Base-by-base conservation (phyloP, 768 basidiomycete genomes). In the Leccinum incarnatum region DNA sequence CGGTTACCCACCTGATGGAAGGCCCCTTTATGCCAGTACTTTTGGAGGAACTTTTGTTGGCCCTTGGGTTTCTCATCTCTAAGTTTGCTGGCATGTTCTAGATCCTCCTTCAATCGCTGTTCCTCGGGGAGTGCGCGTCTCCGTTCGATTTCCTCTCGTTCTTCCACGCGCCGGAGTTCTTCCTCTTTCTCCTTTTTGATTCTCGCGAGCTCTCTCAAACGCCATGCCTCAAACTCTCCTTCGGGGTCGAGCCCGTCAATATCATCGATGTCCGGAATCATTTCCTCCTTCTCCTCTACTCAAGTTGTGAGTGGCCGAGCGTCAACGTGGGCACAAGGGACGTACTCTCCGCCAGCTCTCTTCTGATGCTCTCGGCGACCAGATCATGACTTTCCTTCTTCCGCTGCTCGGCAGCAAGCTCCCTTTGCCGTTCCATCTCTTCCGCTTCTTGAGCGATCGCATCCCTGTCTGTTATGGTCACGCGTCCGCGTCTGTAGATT, bases 11-110 rank as follows among this genome's bases (percentile, higher is more conserved):
- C 95, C 83, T 95, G 93, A 72, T 97, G 94, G 80, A 98, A 99
- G 59, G 96, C 97, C 66, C 97, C 97, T 75, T 96, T 98, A 78
- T 99, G 97, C 87, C 94, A 98, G 72, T 97, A 99, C 75, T 97
- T 98, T 72, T 98, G 95, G 62, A 98, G 74, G 76, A 98, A 98
- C 69, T 86, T 91, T 70, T 94, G 91, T 62, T 91, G 82, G 3
- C 92, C 93, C 70, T 97, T 91, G 1, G 92, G 91, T 74, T 95
- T 96, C 55, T 91, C 92, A 55, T 88, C 88, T 56, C 97, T 81
- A 32, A 83, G 76, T 71, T 91, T 86, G 58, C 93, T 82, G 3
- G 95, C 95, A 45, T 79, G 85, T 71, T 92, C 95, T 60, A 95
- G 69, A 72, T 99, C 97, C 72, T 99, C 97, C 73, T 86, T 88